Percentiles rank a stretch among this genome's conserved stretches.
phyloP scores from a whole-genome alignment of 2,329 filamentous ascomycete species.

The Amauroascus verrucosus region DNA sequence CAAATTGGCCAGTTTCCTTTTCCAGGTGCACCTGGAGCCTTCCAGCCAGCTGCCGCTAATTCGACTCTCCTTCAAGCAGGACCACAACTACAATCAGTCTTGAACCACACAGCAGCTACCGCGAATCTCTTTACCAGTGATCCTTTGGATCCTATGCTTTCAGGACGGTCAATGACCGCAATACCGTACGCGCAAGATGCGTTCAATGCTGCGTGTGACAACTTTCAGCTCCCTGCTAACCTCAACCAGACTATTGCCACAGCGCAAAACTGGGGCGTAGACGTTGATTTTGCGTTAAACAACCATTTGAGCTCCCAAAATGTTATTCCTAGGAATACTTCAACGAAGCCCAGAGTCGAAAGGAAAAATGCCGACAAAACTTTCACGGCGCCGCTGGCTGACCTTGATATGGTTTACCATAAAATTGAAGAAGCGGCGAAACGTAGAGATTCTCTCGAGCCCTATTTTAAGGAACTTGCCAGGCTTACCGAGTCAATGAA shows the following conservation, averaged over 20 bases:
- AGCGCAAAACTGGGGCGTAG: neutral
- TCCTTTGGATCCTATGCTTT: neutral
- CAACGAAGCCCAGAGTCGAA: neutral
- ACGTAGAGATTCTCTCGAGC: constrained; percentile 22
- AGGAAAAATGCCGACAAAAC: neutral
- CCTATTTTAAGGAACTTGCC: constrained; percentile 23
- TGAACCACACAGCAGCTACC: neutral
- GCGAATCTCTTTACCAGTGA: neutral
- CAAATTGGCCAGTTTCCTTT: neutral
- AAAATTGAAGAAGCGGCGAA: constrained; percentile 25
- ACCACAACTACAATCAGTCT: neutral
- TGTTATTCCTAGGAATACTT: neutral
- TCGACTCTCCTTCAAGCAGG: neutral
- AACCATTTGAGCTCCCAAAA: neutral
- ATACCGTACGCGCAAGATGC: neutral
- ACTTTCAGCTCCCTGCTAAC: neutral
- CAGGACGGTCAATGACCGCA: neutral
- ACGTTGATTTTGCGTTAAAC: neutral
- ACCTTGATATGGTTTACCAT: constrained; percentile 23
- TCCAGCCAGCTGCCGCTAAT: neutral
- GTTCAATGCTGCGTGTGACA: neutral
- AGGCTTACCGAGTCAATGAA: constrained; percentile 14
- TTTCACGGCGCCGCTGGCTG: constrained; percentile 12
- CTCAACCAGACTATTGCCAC: neutral
- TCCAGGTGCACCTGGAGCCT: neutral